Percentiles rank a stretch among this genome's conserved stretches.
Conservation (phyloP, 352 stramenopile genomes). For the Phytophthora niederhauseri region DNA sequence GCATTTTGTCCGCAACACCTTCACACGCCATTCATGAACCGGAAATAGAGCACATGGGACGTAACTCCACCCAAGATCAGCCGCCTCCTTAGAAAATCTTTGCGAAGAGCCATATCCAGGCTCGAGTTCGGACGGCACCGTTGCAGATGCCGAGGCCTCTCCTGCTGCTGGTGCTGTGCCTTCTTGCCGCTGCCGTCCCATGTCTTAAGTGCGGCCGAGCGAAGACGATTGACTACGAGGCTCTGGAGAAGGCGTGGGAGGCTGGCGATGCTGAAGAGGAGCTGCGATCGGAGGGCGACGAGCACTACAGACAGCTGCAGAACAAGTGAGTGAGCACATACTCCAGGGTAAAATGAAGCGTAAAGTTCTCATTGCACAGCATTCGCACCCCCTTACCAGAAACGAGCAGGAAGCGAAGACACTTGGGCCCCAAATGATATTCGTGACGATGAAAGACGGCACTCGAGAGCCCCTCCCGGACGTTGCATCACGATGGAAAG, state of each 20-base stretch:
- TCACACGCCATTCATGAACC: not conserved
- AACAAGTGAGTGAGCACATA: conserved; percentile 40
- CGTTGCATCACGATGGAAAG: conserved; percentile 76
- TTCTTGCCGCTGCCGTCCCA: conserved; percentile 13
- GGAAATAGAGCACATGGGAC: conserved; percentile 20
- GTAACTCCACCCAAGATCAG: conserved; percentile 8
- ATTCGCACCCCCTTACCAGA: conserved; percentile 22
- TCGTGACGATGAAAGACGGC: conserved; percentile 57
- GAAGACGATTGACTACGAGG: conserved; percentile 64
- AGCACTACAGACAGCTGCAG: conserved; percentile 55
- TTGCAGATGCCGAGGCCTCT: conserved; percentile 9
- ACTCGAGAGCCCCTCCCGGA: conserved; percentile 38
- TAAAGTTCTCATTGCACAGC: conserved; percentile 4
- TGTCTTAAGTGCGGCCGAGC: not conserved
- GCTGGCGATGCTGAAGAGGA: conserved; percentile 52
- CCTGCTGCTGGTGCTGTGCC: conserved; percentile 1
- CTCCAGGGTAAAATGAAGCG: not conserved
- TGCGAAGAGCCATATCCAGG: conserved; percentile 13
- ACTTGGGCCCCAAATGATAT: conserved; percentile 81
- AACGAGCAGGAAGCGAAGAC: conserved; percentile 48
- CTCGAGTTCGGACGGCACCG: not conserved
- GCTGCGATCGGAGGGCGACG: conserved; percentile 49
- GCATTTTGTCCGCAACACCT: conserved; percentile 8
- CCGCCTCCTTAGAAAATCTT: conserved; percentile 16
- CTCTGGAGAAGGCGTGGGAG: conserved; percentile 72